Conservation (phyloP, 495 filamentous ascomycete genomes). For the Letharia columbiana region DNA sequence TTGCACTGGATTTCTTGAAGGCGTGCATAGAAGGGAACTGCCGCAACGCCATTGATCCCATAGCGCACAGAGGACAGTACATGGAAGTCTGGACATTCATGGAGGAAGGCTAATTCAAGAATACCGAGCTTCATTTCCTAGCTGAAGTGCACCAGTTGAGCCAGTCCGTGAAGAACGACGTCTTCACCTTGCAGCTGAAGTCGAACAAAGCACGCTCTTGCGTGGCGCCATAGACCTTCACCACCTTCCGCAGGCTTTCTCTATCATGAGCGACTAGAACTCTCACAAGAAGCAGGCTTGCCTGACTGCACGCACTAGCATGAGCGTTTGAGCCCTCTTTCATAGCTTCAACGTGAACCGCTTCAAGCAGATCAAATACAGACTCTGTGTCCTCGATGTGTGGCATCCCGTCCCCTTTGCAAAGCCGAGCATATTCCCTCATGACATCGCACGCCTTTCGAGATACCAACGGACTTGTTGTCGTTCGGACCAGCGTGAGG, state of each 20-base stretch:
- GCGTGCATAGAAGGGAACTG: neutral
- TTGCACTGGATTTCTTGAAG: neutral
- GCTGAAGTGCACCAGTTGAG: slow-evolving; percentile 54
- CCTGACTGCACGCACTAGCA: slow-evolving; percentile 50
- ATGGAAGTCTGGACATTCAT: neutral
- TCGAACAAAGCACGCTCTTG: slow-evolving; percentile 48
- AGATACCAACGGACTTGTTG: slow-evolving; percentile 60
- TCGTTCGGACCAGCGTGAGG: slow-evolving; percentile 48
- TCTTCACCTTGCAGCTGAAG: slow-evolving; percentile 48
- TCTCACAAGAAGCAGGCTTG: slow-evolving; percentile 55
- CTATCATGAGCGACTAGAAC: slow-evolving; percentile 46
- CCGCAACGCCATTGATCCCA: neutral
- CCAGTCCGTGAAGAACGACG: slow-evolving; percentile 58
- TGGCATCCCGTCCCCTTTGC: slow-evolving; percentile 48
- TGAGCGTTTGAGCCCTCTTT: slow-evolving; percentile 52
- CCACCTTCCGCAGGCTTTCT: slow-evolving; percentile 38
- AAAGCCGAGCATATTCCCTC: slow-evolving; percentile 57
- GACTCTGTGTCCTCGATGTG: slow-evolving; percentile 32
- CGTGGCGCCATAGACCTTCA: slow-evolving; percentile 50
- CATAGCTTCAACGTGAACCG: slow-evolving; percentile 64
- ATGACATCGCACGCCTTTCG: slow-evolving; percentile 64
- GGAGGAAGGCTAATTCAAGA: neutral
- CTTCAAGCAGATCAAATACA: slow-evolving; percentile 49
- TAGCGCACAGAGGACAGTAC: neutral
- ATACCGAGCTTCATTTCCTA: slow-evolving; percentile 17